These are phyloP conservation scores for Eimeria sp. DNA, from an alignment of 169 alveolate species.

Conservation along the genomic window DNA sequence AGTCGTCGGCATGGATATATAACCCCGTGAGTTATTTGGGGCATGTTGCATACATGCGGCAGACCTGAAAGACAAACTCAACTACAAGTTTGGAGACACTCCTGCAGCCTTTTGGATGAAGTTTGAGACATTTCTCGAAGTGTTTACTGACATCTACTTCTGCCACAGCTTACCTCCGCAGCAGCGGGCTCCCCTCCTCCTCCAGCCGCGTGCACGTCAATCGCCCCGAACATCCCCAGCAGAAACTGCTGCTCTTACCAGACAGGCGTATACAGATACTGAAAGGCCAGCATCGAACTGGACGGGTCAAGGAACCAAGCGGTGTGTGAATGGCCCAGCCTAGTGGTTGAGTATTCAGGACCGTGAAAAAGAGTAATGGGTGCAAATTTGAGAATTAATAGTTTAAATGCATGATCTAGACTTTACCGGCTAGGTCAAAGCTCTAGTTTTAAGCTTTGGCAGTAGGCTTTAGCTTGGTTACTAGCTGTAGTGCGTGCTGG, in stretches of 20 bases:
- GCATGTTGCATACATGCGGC: background rate
- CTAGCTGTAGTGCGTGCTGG: background rate
- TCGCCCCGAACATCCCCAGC: background rate
- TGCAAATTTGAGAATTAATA: background rate
- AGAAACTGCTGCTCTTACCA: background rate
- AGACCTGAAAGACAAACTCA: conserved; percentile 68
- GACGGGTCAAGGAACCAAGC: background rate
- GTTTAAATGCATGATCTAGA: background rate
- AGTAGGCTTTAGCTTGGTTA: background rate
- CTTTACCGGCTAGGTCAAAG: background rate
- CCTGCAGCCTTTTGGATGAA: conserved; percentile 75
- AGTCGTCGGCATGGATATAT: background rate
- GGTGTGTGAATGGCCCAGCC: background rate
- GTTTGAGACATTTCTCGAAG: conserved; percentile 35
- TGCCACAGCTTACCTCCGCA: conserved; percentile 46
- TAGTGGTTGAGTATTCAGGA: background rate
- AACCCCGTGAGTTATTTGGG: background rate
- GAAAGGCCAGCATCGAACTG: background rate
- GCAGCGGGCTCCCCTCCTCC: background rate
- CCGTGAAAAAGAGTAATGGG: background rate
- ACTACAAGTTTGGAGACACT: conserved; percentile 64
- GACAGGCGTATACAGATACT: background rate
- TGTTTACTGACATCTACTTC: conserved; percentile 2
- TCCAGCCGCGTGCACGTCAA: background rate
- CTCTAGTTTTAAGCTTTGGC: background rate